Percentiles rank a stretch among this genome's conserved stretches.
phyloP scores from a whole-genome alignment of 305 asterid species.

The Rubia tinctorum region DNA sequence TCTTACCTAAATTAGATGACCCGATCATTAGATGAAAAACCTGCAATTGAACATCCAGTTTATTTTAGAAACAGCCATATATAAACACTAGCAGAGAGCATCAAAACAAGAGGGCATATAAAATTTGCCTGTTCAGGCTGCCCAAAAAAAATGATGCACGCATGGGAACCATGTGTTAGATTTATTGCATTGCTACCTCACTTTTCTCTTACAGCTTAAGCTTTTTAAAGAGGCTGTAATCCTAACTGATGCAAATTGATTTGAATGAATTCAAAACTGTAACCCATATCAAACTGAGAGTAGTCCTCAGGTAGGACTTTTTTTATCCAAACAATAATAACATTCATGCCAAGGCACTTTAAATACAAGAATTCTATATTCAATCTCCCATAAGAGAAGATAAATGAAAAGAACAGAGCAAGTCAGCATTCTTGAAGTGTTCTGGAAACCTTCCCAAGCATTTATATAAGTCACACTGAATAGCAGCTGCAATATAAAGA shows the following conservation, averaged over 20 bases:
- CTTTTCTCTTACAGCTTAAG: not conserved
- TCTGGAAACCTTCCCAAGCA: not conserved
- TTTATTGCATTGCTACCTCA: not conserved
- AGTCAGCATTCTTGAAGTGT: slow-evolving; percentile 1
- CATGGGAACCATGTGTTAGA: not conserved
- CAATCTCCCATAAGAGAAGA: slow-evolving; percentile 2
- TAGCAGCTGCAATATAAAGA: not conserved
- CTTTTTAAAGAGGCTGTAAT: not conserved
- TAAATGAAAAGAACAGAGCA: not conserved
- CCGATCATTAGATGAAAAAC: slow-evolving; percentile 95
- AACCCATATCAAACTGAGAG: not conserved
- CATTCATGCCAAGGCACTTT: not conserved
- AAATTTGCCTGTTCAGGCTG: not conserved
- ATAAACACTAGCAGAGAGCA: slow-evolving; percentile 5
- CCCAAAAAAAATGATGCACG: not conserved
- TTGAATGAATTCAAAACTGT: not conserved
- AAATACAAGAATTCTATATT: not conserved
- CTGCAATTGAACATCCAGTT: slow-evolving; percentile 45
- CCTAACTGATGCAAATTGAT: not conserved
- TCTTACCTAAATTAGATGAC: slow-evolving; percentile 84
- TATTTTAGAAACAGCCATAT: not conserved
- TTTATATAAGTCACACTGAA: not conserved
- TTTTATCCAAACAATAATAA: not conserved
- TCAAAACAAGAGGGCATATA: not conserved
- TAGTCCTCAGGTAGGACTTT: not conserved